Conservation (phyloP, 2,329 filamentous ascomycete species). For the Helminthosporium solani region DNA sequence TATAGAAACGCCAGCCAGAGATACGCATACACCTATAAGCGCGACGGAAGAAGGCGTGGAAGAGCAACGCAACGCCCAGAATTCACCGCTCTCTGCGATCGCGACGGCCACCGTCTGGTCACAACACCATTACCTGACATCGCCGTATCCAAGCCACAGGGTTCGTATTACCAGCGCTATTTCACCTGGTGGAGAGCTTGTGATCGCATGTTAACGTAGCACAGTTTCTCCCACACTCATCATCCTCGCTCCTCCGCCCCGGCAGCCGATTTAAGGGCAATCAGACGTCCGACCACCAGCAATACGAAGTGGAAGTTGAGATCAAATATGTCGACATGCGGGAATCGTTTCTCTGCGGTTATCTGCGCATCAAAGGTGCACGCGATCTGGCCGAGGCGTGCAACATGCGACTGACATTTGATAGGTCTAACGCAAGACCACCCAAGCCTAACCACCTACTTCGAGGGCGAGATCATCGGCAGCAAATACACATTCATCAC, state of each 20-base stretch:
- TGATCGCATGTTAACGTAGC: slow-evolving; percentile 17
- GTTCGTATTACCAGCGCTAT: slow-evolving; percentile 23
- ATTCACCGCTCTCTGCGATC: slow-evolving; percentile 33
- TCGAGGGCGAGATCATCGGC: slow-evolving; percentile 97
- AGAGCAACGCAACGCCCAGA: slow-evolving; percentile 36
- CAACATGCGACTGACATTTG: slow-evolving; percentile 15
- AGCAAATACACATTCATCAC: slow-evolving; percentile 93
- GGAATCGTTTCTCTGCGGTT: slow-evolving; percentile 92
- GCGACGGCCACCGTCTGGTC: slow-evolving; percentile 22
- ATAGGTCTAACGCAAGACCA: slow-evolving; percentile 91
- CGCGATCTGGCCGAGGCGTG: not conserved
- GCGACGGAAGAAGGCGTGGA: slow-evolving; percentile 37
- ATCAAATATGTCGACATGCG: slow-evolving; percentile 95
- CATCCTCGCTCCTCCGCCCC: slow-evolving; percentile 81
- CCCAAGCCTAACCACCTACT: slow-evolving; percentile 96
- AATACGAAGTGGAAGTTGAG: slow-evolving; percentile 94
- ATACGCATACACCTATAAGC: slow-evolving; percentile 43
- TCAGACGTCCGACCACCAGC: slow-evolving; percentile 88
- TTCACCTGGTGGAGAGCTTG: not conserved
- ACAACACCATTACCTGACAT: slow-evolving; percentile 27
- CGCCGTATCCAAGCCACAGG: slow-evolving; percentile 37
- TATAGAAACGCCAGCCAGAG: slow-evolving; percentile 37
- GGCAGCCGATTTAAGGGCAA: slow-evolving; percentile 88
- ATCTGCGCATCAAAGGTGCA: slow-evolving; percentile 89
- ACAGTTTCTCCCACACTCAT: slow-evolving; percentile 73